Conservation (phyloP, 306 rosid genomes). For the Malus sieversii region DNA sequence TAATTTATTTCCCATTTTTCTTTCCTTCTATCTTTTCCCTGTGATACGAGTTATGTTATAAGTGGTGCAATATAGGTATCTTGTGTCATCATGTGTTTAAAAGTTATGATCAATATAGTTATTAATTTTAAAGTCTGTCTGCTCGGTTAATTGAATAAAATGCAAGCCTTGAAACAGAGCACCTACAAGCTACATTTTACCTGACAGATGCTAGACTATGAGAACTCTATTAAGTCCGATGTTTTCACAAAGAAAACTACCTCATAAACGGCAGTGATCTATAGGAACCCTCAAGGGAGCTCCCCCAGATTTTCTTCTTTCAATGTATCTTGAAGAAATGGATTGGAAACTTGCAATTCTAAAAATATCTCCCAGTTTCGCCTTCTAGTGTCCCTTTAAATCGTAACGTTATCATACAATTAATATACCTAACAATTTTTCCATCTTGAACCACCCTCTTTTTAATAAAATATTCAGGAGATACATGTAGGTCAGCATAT, state of each 20-base stretch:
- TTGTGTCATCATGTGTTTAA: not conserved
- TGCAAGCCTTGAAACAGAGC: not conserved
- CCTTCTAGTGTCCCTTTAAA: not conserved
- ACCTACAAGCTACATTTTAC: not conserved
- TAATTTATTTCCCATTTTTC: constrained; percentile 10
- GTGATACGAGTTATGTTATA: not conserved
- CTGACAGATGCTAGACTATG: not conserved
- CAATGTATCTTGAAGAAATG: not conserved
- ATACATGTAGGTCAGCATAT: not conserved
- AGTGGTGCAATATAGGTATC: not conserved
- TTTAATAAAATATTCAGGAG: not conserved
- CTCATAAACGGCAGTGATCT: not conserved
- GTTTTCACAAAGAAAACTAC: not conserved
- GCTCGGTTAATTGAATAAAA: not conserved
- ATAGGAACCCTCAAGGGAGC: not conserved
- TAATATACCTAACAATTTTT: not conserved
- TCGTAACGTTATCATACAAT: not conserved
- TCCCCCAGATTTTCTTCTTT: not conserved
- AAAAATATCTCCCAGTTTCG: not conserved
- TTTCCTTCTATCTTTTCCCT: not conserved
- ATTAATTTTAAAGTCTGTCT: not conserved
- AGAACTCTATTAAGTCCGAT: not conserved
- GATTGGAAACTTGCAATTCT: not conserved
- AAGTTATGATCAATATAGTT: not conserved
- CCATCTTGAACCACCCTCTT: not conserved